Base-by-base conservation (phyloP, 2,329 filamentous ascomycete species). In the Aciculosporium take region DNA sequence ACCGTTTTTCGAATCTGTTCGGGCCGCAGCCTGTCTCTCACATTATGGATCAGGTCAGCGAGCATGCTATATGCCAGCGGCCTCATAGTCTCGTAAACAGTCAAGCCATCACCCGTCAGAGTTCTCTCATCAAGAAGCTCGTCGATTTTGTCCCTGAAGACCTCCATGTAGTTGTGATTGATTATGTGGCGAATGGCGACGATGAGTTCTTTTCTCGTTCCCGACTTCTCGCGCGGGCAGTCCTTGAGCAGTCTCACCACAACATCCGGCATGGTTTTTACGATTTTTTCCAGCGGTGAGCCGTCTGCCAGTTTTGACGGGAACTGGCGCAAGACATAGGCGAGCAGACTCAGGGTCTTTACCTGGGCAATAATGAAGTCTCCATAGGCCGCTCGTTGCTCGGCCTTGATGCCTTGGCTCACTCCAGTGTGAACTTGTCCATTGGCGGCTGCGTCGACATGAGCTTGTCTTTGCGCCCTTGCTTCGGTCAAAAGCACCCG, bases 301-400 rank as follows among this genome's bases (percentile, higher is more conserved):
- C 98, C 96, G 51, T 98, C 91, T 9, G 78, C 76, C 8, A 98
- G 67, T 49, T 94, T 84, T 44, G 83, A 81, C 2, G 87, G 79
- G 59, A 95, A 94, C 37, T 93, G 82, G 33, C 91, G 71, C 10
- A 98, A 72, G 1, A 98, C 66, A 56, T 96, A 98, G 1, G 93
- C 93, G 50, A 98, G 61, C 54, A 98, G 98, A 54, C 88, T 96
- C 89, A 98, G 96, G 0, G 89, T 96, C 68, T 99, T 96, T 13
- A 98, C 91, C 59, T 99, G 93, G 1, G 89, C 87, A 0, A 87
- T 96, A 49, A 98, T 93, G 50, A 96, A 94, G 53, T 98, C 93
- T 28, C 89, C 91, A 65, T 96, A 99, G 0, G 88, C 89, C 10
- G 83, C 83, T 43, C 88, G 74, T 53, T 96, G 94, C 12, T 46